phyloP scores from a whole-genome alignment of 306 rosid species.

The Gleditsia sinensis region DNA sequence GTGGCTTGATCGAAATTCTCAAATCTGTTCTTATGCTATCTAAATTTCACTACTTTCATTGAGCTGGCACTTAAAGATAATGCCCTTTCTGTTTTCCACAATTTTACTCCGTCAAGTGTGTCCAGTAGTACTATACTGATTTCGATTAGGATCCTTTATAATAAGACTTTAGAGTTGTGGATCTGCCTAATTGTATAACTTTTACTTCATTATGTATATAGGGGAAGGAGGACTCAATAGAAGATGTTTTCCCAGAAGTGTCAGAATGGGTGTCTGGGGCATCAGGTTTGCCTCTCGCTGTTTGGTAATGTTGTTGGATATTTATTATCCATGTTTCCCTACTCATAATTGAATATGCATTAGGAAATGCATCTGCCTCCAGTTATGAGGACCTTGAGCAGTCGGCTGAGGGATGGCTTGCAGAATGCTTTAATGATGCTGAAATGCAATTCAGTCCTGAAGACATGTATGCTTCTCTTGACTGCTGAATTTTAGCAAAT shows the following conservation, averaged over 20 bases:
- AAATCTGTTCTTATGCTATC: constrained; percentile 13
- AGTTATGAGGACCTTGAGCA: constrained; percentile 62
- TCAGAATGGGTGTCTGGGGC: constrained; percentile 58
- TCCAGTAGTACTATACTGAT: background rate
- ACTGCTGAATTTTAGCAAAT: constrained; percentile 3
- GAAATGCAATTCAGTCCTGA: constrained; percentile 74
- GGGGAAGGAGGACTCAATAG: constrained; percentile 62
- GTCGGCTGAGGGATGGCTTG: constrained; percentile 79
- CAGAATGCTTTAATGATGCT: constrained; percentile 79
- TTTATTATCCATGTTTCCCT: constrained; percentile 24
- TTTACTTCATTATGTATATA: constrained; percentile 38
- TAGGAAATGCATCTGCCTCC: constrained; percentile 57
- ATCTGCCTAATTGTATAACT: constrained; percentile 7
- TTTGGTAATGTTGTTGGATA: background rate
- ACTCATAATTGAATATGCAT: constrained; percentile 32
- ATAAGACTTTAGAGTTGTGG: background rate
- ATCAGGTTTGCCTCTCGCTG: constrained; percentile 55
- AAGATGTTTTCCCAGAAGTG: constrained; percentile 57
- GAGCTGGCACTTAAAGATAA: background rate
- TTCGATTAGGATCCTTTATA: background rate
- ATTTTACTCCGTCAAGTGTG: background rate
- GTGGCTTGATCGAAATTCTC: constrained; percentile 10
- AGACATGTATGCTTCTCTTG: constrained; percentile 67
- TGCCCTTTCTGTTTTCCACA: background rate
- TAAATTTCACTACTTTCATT: background rate